phyloP scores from a whole-genome alignment of 2,329 filamentous ascomycete species.

The Aspergillus novofumigatus region DNA sequence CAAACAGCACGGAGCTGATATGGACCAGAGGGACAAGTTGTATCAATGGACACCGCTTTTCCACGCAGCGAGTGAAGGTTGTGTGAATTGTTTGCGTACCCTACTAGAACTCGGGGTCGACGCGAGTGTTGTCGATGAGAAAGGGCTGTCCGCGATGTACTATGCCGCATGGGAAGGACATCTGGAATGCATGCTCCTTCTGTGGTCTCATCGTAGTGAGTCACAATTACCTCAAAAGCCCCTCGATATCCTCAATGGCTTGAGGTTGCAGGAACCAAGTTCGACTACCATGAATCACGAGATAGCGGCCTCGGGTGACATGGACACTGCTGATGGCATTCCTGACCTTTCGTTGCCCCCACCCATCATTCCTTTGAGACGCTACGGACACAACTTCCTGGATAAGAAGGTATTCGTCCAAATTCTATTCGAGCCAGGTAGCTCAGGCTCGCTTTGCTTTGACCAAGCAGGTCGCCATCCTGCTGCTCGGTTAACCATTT shows the following conservation, averaged over 20 bases:
- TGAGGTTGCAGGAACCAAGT: slow-evolving; percentile 25
- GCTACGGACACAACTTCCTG: slow-evolving; percentile 97
- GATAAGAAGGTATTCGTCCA: slow-evolving; percentile 97
- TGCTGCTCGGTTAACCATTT: slow-evolving; percentile 89
- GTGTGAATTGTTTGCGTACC: slow-evolving; percentile 79
- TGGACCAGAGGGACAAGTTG: slow-evolving; percentile 90
- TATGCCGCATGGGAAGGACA: slow-evolving; percentile 98
- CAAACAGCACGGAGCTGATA: slow-evolving; percentile 78
- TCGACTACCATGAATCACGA: slow-evolving; percentile 24
- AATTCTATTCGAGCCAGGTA: slow-evolving; percentile 74
- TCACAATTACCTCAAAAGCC: slow-evolving; percentile 24
- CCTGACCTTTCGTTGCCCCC: slow-evolving; percentile 88
- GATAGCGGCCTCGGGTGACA: slow-evolving; percentile 53
- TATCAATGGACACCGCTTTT: slow-evolving; percentile 97
- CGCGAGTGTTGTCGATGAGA: slow-evolving; percentile 80
- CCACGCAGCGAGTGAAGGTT: slow-evolving; percentile 93
- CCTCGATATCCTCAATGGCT: slow-evolving; percentile 32
- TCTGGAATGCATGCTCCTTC: slow-evolving; percentile 85
- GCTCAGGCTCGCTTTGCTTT: slow-evolving; percentile 72
- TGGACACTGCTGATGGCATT: slow-evolving; percentile 76
- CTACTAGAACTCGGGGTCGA: slow-evolving; percentile 76
- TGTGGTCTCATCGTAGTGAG: slow-evolving; percentile 46
- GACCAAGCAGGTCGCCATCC: slow-evolving; percentile 97
- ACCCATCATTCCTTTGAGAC: slow-evolving; percentile 87
- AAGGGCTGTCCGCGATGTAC: slow-evolving; percentile 90